Conservation (phyloP, 164 flowering plant species). For the Warburgia ugandensis region DNA sequence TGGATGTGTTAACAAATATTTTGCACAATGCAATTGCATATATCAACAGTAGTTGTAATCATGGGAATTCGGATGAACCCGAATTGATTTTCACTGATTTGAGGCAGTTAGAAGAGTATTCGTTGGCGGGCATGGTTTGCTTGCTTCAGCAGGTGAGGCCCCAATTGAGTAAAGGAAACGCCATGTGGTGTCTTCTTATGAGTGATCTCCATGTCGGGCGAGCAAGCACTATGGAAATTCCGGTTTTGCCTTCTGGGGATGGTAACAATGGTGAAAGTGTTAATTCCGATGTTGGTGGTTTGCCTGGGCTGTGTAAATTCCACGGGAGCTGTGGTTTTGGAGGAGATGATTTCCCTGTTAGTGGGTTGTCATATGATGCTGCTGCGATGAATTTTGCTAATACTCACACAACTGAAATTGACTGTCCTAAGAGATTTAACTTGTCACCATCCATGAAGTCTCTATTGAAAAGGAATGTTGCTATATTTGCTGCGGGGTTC, state of each 20-base stretch:
- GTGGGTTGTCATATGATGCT: slow-evolving; percentile 39
- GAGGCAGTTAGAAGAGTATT: slow-evolving; percentile 82
- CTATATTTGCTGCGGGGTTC: slow-evolving; percentile 74
- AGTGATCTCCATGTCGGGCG: slow-evolving; percentile 88
- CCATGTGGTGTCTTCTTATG: slow-evolving; percentile 97
- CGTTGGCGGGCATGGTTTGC: slow-evolving; percentile 71
- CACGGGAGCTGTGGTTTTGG: slow-evolving; percentile 90
- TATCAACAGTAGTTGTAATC: slow-evolving; percentile 48
- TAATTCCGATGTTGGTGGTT: slow-evolving; percentile 29
- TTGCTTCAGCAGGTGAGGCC: slow-evolving; percentile 76
- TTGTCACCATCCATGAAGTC: slow-evolving; percentile 76
- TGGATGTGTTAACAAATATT: slow-evolving; percentile 72
- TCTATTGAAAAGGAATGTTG: slow-evolving; percentile 71
- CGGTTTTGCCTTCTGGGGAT: slow-evolving; percentile 28
- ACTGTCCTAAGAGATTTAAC: slow-evolving; percentile 78
- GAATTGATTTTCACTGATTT: slow-evolving; percentile 50
- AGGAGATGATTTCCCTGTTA: slow-evolving; percentile 12
- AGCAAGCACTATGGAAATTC: slow-evolving; percentile 74
- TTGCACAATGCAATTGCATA: slow-evolving; percentile 66
- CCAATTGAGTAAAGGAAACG: slow-evolving; percentile 78
- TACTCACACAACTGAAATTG: slow-evolving; percentile 41
- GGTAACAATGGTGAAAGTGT: no score
- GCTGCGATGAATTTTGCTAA: slow-evolving; percentile 29
- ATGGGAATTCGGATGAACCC: slow-evolving; percentile 32
- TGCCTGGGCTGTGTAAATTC: slow-evolving; percentile 58